Evolutionary conservation across 2,329 filamentous ascomycete species (phyloP), one percentile per base, ranked within the genome.

Genomic region (Drechslerella dactyloides): DNA sequence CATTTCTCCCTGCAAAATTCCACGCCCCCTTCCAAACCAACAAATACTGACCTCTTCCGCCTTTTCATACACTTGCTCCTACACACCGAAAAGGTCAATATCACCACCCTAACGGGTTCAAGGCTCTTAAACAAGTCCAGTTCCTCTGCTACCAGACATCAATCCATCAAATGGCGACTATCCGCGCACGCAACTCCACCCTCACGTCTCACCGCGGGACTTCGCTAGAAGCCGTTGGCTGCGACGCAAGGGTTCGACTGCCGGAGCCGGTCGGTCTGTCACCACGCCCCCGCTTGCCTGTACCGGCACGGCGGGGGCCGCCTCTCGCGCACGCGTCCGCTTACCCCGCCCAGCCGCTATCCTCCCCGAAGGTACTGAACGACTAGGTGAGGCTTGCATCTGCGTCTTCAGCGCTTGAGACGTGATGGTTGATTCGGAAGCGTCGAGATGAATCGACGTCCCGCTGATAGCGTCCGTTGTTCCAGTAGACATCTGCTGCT

Each of bases 141-240:
- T 52, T 55, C 24, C 51, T 48, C 27, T 56, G 35, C 52, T 58
- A 65, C 27, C 21, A 33, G 8, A 19, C 40, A 24, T 50, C 24
- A n/a, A 19, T 19, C 44, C 15, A 53, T 23, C 37, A 37, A 51
- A 23, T 35, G 51, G 21, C 23, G 40, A 30, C 17, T 63, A 46
- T 35, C 50, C 37, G 33, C 7, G 13, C 35, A 48, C 35, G 37
- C 55, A 59, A 59, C 55, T 37, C 40, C 24, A 27, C 21, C 27
- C 30, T 55, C 30, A 55, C 24, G 23, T 57, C 8, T 17, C 19
- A 6, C 52, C 27, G 13, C 52, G 21, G n/a, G 19, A 51, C 53
- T 56, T 57, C 61, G 40, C 17, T 13, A 37, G 53, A 54, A 58
- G 52, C 33, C 61, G 59, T 19, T 52, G 19, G 61, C 61, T 65